A percentile compares a stretch with the other conserved stretches of the same genome.
These are phyloP conservation scores for Aspergillus affinis DNA, from an alignment of 495 filamentous ascomycete species.

Conservation along the genomic window DNA sequence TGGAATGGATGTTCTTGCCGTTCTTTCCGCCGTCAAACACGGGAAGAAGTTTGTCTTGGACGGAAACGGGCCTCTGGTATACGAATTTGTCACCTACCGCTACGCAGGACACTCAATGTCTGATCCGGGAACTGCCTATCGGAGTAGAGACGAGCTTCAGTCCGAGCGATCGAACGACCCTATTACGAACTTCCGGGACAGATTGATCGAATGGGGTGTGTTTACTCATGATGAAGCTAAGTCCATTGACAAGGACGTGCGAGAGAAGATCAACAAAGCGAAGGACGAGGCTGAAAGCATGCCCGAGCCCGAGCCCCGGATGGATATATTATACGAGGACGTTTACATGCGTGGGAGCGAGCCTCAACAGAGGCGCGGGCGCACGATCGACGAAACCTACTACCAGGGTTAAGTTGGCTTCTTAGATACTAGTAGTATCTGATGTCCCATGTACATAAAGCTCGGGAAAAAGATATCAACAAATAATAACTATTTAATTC, in stretches of 20 bases:
- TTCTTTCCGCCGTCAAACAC: constrained; percentile 81
- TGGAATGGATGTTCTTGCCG: constrained; percentile 93
- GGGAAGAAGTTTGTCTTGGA: constrained; percentile 72
- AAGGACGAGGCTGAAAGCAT: constrained; percentile 80
- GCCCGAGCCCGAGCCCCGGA: constrained; percentile 66
- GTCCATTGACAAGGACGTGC: constrained; percentile 80
- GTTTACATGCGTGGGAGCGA: constrained; percentile 87
- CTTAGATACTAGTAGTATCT: not conserved
- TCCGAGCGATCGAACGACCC: constrained; percentile 82
- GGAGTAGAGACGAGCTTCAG: constrained; percentile 91
- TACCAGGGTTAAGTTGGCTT: constrained; percentile 9
- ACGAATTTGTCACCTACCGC: constrained; percentile 93
- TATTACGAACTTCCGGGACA: constrained; percentile 86
- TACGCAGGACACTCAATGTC: constrained; percentile 96
- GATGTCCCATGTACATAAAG: not conserved
- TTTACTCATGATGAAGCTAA: constrained; percentile 86
- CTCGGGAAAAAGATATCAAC: not conserved
- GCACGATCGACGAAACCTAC: constrained; percentile 24
- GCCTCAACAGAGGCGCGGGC: constrained; percentile 44
- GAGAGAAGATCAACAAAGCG: constrained; percentile 73
- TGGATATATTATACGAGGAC: constrained; percentile 80
- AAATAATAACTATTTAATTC: not conserved
- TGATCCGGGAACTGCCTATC: constrained; percentile 91
- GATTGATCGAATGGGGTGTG: constrained; percentile 85
- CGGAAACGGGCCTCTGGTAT: constrained; percentile 80